Evolutionary conservation across 306 rosid species (phyloP), one percentile per base, ranked within the genome.

Genomic region (Prunus mongolica): DNA sequence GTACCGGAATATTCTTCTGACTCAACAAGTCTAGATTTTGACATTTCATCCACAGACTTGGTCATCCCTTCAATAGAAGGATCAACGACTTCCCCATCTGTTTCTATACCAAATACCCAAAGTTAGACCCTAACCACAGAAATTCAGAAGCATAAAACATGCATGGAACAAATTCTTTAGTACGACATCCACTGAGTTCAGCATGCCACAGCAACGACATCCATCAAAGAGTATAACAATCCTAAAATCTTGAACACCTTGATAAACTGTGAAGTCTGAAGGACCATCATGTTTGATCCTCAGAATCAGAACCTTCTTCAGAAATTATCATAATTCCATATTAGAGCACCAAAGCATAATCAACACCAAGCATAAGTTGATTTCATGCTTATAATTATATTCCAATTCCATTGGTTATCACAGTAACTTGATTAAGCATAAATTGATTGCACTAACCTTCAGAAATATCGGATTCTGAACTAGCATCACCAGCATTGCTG

Each of bases 51-150:
- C 68, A 20, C 24, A 64, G 85, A 67, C 67, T 45, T 69, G 69
- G 82, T 44, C 72, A 65, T 77, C 84, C 71, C 84, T 76, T 82
- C 89, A 8, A 38, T 24, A 52, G 81, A 52, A 8, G 83, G 71
- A 80, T 91, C 87, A 73, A 85, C 68, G 80, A 89, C 92, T 86
- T 89, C 92, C 55, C 89, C 82, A 25, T 81, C 93, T 67, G 82
- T 74, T 76, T 81, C 86, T 24, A 45, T 71, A 86, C 73, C 64
- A 66, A 69, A 79, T 74, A 73, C 14, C 56, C 47, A 71, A 70
- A 69, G 73, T 63, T 51, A 72, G 57, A 76, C 77, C 38, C 78
- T 34, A 55, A 67, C 49, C 27, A 38, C 46, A 50, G 24, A 15
- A 54, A 25, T 62, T 16, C 62, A 71, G 25, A 55, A 75, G 41